Conservation (phyloP, 2,329 filamentous ascomycete species). For the Fusarium sp. region DNA sequence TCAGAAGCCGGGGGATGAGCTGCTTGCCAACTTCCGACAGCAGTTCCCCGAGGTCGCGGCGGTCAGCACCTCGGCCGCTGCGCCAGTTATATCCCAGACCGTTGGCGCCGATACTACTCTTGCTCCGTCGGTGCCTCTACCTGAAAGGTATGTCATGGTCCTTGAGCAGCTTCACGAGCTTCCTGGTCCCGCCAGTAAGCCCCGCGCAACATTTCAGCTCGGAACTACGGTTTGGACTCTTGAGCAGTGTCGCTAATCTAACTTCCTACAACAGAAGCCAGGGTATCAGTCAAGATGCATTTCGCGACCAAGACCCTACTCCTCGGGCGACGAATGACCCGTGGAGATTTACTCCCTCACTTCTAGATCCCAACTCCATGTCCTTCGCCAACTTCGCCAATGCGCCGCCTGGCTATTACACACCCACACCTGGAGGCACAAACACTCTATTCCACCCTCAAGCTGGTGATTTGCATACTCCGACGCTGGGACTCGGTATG, state of each 20-base stretch:
- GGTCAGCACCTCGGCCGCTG: conserved; percentile 60
- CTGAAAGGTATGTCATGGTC: conserved; percentile 45
- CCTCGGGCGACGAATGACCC: conserved; percentile 83
- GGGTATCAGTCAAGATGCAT: conserved; percentile 49
- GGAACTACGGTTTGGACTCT: background rate
- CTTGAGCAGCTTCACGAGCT: background rate
- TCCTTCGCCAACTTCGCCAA: conserved; percentile 84
- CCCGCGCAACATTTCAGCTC: background rate
- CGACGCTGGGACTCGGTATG: conserved; percentile 78
- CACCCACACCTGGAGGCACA: conserved; percentile 84
- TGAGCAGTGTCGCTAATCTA: conserved; percentile 24
- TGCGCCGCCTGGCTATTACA: conserved; percentile 86
- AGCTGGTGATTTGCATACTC: conserved; percentile 89
- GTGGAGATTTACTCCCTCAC: conserved; percentile 89
- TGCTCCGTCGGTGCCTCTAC: conserved; percentile 35
- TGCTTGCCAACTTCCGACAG: conserved; percentile 86
- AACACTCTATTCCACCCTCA: conserved; percentile 86
- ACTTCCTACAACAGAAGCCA: conserved; percentile 31
- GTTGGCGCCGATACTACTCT: conserved; percentile 45
- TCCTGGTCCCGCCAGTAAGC: background rate
- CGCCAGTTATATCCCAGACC: conserved; percentile 52
- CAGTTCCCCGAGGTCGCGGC: conserved; percentile 81
- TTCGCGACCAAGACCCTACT: conserved; percentile 82
- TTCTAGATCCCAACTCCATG: conserved; percentile 88
- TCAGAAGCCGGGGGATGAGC: conserved; percentile 87